Base-by-base conservation (phyloP, 345 rosid genomes). In the Gossypium mustelinum region DNA sequence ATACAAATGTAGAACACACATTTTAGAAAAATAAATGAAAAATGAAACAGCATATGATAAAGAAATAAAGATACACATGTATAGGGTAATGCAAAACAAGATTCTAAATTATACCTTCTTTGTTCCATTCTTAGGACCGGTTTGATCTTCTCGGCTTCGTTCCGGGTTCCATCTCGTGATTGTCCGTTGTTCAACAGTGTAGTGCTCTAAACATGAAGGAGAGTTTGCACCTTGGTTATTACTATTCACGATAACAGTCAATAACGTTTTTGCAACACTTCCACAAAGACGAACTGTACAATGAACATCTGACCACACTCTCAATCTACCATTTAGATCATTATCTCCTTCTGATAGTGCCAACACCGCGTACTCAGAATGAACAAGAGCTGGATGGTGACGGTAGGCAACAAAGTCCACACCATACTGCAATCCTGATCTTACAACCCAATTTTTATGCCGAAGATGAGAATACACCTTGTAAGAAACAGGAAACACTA, bases 361-460 rank as follows among this genome's bases (percentile, higher is more conserved):
- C 63, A 90, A 76, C 60, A 92, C 92, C 0, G 94, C 91, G 77
- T 84, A 94, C 56, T 92, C 94, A 20, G 98, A 87, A 82, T 92
- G 98, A 62, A 94, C 98, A 63, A 91, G 81, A 67, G 94, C 85
- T 0, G 98, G 98, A 77, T 89, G 95, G 72, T 94, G 97, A 18
- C 85, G 85, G 73, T 95, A 93, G 1, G 90, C 96, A 63, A 90
- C 96, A 64, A 81, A 90, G 71, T 93, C 94, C 29, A 89, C 96
- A 50, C 97, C 97, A 72, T 87, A 94, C 76, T 86, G 94, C 16
- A 82, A 81, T 54, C 98, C 98, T 0, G 87, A 82, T 79, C 92
- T 85, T 70, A 92, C 82, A 64, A 93, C 89, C 98, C 97, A 91
- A 78, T 90, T 93, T 77, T 85, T 93, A 2, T 16, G 69, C 7